Evolutionary conservation across 2,329 filamentous ascomycete species (phyloP).

Genomic region (Clarireedia paspali): DNA sequence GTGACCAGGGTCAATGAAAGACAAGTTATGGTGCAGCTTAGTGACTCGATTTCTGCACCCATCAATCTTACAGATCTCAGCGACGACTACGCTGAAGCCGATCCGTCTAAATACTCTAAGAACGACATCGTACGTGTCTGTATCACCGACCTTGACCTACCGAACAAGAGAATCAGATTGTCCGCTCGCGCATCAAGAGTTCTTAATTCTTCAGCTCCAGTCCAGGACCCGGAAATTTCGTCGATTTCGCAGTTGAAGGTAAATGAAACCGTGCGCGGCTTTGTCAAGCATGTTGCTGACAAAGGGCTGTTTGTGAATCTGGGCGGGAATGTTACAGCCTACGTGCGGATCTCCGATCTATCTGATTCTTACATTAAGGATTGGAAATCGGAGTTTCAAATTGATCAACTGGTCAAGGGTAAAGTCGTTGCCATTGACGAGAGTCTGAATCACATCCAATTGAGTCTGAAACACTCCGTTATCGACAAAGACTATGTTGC

Average conservation of each 20-base stretch:
- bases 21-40: conserved; percentile 78
- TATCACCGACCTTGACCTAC: conserved; percentile 68
- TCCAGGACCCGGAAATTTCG: conserved; percentile 74
- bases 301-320: conserved; percentile 84
- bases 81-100: conserved; percentile 78
- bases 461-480: conserved; percentile 81
- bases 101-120: conserved; percentile 67
- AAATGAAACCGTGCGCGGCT: conserved; percentile 79
- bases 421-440: conserved; percentile 69
- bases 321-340: conserved; percentile 71
- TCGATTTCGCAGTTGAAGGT: conserved; percentile 62
- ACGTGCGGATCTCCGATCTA: conserved; percentile 79
- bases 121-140: conserved; percentile 86
- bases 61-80: conserved; percentile 76
- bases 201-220: conserved; percentile 72
- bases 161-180: conserved; percentile 77
- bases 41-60: conserved; percentile 69
- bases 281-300: conserved; percentile 83
- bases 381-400: conserved; percentile 83
- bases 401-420: conserved; percentile 86
- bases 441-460: conserved; percentile 63
- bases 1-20: conserved; percentile 82
- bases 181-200: conserved; percentile 84
- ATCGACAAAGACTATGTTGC: conserved; percentile 73
- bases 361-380: conserved; percentile 90